Evolutionary conservation across 495 filamentous ascomycete species (phyloP).

Genomic region (Penicillium cosmopolitanum): DNA sequence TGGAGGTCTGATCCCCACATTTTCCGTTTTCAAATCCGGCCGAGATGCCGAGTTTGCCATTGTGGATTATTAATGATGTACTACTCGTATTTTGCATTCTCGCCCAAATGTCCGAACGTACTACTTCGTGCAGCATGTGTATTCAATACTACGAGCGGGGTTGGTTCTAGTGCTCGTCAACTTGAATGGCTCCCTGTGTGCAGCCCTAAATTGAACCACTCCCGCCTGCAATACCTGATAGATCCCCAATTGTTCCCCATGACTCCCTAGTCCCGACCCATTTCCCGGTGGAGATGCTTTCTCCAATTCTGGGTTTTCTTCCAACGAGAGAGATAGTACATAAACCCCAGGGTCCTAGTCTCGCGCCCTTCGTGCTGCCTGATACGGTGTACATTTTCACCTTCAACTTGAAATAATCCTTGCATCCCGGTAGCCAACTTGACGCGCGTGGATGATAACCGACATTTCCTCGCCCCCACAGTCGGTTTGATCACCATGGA

Average conservation of each 20-base stretch:
- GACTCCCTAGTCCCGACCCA: background rate
- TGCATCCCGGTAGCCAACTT: background rate
- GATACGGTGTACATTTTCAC: background rate
- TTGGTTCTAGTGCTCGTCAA: background rate
- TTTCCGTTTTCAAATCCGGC: background rate
- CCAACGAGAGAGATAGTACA: background rate
- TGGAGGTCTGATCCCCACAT: background rate
- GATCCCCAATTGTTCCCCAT: constrained; percentile 1
- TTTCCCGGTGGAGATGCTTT: background rate
- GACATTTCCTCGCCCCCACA: background rate
- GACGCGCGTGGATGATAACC: background rate
- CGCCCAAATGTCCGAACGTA: too few relatives aligned
- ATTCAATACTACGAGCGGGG: background rate
- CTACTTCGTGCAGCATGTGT: background rate
- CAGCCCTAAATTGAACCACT: too few relatives aligned
- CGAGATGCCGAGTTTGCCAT: background rate
- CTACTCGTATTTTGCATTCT: too few relatives aligned
- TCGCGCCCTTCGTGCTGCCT: background rate
- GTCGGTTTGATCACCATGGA: constrained; percentile 19
- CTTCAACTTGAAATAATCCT: too few relatives aligned
- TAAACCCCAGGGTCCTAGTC: background rate
- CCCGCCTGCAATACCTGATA: background rate
- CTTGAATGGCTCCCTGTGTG: too few relatives aligned
- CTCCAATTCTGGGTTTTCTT: constrained; percentile 5
- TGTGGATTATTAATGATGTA: too few relatives aligned